phyloP scores from a whole-genome alignment of 2,329 filamentous ascomycete species.

The Aspergillus pseudonomiae region DNA sequence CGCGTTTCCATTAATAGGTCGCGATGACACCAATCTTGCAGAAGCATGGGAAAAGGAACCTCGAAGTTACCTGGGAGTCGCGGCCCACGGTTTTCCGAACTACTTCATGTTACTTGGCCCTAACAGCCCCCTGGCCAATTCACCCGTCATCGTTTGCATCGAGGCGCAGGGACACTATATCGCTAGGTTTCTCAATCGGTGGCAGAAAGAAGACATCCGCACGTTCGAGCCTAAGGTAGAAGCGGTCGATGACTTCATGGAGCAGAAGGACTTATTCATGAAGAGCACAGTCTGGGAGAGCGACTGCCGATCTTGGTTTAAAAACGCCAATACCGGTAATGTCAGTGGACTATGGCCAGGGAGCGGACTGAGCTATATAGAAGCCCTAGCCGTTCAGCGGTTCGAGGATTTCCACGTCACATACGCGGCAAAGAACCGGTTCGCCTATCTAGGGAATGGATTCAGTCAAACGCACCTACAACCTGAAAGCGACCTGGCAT shows the following conservation, averaged over 20 bases:
- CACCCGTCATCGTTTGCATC: not conserved
- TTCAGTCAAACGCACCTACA: constrained; percentile 16
- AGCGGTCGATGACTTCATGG: not conserved
- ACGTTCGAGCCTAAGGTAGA: not conserved
- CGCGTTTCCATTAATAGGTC: not conserved
- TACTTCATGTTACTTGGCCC: not conserved
- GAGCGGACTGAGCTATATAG: not conserved
- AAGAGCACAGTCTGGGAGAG: not conserved
- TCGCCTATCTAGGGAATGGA: constrained; percentile 24
- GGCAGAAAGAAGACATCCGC: not conserved
- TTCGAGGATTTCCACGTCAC: not conserved
- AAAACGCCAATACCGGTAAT: not conserved
- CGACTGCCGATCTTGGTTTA: not conserved
- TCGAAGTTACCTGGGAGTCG: not conserved
- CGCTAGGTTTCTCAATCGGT: not conserved
- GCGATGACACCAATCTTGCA: not conserved
- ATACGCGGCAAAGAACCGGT: constrained; percentile 7
- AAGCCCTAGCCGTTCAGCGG: not conserved
- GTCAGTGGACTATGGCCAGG: not conserved
- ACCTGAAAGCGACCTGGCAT: constrained; percentile 10
- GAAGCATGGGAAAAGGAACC: not conserved
- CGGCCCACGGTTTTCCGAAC: not conserved
- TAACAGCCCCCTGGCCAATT: not conserved
- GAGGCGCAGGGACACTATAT: not conserved
- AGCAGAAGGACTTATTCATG: not conserved